These are phyloP conservation scores for Lentinula raphanica DNA, from an alignment of 768 basidiomycete genomes.

Conservation along the genomic window DNA sequence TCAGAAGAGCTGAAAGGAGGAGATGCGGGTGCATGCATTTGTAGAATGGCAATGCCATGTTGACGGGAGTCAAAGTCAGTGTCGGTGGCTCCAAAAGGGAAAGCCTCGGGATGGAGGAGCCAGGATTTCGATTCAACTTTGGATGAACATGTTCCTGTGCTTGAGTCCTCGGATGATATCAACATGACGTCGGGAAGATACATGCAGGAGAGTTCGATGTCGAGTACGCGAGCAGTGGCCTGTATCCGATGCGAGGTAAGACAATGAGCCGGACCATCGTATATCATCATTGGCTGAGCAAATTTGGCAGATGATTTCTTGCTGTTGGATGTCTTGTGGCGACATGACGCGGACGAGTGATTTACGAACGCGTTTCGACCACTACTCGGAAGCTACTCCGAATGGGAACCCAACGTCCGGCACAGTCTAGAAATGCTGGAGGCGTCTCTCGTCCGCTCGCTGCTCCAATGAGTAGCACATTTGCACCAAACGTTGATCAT, in stretches of 20 bases:
- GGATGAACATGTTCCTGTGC: slow-evolving; percentile 76
- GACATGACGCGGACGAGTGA: slow-evolving; percentile 78
- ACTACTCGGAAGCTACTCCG: too few species aligned
- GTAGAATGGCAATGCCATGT: too few species aligned
- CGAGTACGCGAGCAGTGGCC: slow-evolving; percentile 73
- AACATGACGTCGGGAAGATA: slow-evolving; percentile 74
- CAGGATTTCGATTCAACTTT: too few species aligned
- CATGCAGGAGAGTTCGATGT: slow-evolving; percentile 63
- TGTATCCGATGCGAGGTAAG: slow-evolving; percentile 78
- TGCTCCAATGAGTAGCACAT: too few species aligned
- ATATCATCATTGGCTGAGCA: slow-evolving; percentile 84
- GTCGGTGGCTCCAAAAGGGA: too few species aligned
- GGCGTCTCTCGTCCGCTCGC: slow-evolving; percentile 70
- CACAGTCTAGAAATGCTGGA: slow-evolving; percentile 41
- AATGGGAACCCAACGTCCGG: background rate
- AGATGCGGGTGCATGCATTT: too few species aligned
- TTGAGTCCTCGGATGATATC: slow-evolving; percentile 74
- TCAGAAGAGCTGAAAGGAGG: too few species aligned
- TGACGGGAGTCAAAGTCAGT: too few species aligned
- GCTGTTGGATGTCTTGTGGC: slow-evolving; percentile 75
- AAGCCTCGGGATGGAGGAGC: too few species aligned
- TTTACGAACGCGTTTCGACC: slow-evolving; percentile 39
- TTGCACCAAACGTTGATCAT: too few species aligned
- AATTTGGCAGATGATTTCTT: slow-evolving; percentile 85
- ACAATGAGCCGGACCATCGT: slow-evolving; percentile 78